Conservation (phyloP, 2,329 filamentous ascomycete species). For the Neofusicoccum umdonicola region DNA sequence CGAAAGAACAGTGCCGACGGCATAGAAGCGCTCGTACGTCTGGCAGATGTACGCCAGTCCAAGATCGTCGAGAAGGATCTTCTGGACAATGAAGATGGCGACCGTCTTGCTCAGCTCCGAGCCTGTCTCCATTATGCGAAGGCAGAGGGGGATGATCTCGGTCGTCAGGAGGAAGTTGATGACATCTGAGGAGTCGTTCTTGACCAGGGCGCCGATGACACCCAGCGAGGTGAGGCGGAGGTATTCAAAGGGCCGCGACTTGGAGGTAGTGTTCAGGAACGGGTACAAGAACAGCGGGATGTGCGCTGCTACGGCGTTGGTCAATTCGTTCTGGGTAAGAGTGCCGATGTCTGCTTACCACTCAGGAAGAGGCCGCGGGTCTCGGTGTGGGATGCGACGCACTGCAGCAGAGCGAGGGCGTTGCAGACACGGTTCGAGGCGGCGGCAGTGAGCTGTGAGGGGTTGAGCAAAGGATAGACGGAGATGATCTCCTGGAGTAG, state of each 20-base stretch:
- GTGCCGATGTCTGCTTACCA: slow-evolving; percentile 55
- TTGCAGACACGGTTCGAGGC: slow-evolving; percentile 97
- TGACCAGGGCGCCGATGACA: slow-evolving; percentile 94
- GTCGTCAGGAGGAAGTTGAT: slow-evolving; percentile 99
- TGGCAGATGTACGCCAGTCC: slow-evolving; percentile 98
- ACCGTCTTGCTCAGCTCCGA: slow-evolving; percentile 98
- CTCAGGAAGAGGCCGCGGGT: slow-evolving; percentile 91
- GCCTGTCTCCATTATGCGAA: slow-evolving; percentile 98
- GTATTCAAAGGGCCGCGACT: slow-evolving; percentile 96
- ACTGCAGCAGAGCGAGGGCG: slow-evolving; percentile 90
- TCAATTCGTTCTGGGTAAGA: slow-evolving; percentile 21
- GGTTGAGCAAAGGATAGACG: slow-evolving; percentile 94
- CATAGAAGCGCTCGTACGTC: slow-evolving; percentile 97
- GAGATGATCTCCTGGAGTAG: slow-evolving; percentile 98
- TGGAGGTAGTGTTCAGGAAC: slow-evolving; percentile 97
- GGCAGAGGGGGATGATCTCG: slow-evolving; percentile 95
- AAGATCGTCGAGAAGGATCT: slow-evolving; percentile 95
- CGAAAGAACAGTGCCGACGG: slow-evolving; percentile 92
- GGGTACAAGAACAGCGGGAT: slow-evolving; percentile 97
- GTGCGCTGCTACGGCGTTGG: slow-evolving; percentile 62
- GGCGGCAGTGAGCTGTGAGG: slow-evolving; percentile 94
- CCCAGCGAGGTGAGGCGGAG: slow-evolving; percentile 91
- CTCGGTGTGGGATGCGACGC: slow-evolving; percentile 95
- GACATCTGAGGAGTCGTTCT: slow-evolving; percentile 97
- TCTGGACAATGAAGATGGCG: slow-evolving; percentile 98